Evolutionary conservation across 306 rosid genomes (phyloP), one percentile per base, ranked within the genome.

Genomic region (Herpetospermum pedunculosum): DNA sequence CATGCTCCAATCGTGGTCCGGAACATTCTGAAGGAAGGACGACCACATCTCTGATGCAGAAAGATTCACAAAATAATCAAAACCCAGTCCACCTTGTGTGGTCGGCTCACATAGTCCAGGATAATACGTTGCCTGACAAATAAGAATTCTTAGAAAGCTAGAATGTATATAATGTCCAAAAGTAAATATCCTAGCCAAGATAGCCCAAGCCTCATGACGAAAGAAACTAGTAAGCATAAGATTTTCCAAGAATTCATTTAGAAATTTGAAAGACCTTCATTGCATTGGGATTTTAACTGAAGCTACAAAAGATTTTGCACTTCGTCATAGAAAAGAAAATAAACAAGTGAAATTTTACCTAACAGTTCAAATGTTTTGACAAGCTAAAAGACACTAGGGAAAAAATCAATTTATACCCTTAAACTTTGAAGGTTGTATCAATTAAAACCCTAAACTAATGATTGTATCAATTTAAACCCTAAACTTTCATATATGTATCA

Each of bases 1-100:
- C 98, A 94, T 94, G 85, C 87, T 91, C 98, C 98, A 94, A 71
- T 91, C 88, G 55, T 80, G 87, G 68, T 89, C 96, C 47, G 95
- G 88, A 81, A 89, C 87, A 78, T 80, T 82, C 75, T 89, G 91
- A 64, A 94, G 95, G 70, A 84, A 88, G 71, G 92, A 85, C 69
- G 88, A 83, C 98, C 98, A 91, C 95, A 88, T 88, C 77, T 94
- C 95, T 8, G 98, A 74, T 46, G 75, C 95, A 21, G 97, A 85
- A 62, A 89, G 92, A 79, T 91, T 94, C 83, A 94, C 95, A 75
- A 77, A 86, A 82, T 87, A 94, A 89, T 94, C 96, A 91, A 94
- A 94, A 81, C 98, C 97, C 71, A 94, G 73, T 76, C 98, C 98
- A 73, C 98, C 98, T 86, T 94, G 98, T 72, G 97, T 88, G 83